Evolutionary conservation across 2,329 filamentous ascomycete species (phyloP).

Genomic region (Cladosporium oxysporum): DNA sequence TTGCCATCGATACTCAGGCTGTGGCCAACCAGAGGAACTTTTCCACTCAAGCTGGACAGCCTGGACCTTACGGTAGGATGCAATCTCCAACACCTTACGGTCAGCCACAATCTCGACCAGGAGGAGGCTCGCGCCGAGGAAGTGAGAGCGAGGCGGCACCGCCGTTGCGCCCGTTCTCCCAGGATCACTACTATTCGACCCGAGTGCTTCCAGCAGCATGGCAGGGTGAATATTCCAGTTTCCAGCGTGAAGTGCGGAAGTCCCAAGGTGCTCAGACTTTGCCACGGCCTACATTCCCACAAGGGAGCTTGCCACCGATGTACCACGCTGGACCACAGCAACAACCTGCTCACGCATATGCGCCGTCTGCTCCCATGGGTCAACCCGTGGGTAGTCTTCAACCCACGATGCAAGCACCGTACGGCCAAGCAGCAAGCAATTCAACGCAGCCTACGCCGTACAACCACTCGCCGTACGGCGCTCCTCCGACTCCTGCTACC

Average conservation of each 20-base stretch:
- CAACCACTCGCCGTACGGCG: constrained; percentile 36
- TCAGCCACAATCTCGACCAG: neutral
- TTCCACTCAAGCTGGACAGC: constrained; percentile 26
- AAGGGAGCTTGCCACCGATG: constrained; percentile 27
- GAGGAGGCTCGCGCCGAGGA: constrained; percentile 1
- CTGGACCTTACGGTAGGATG: neutral
- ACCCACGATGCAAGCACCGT: neutral
- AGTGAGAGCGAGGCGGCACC: constrained; percentile 22
- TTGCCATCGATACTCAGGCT: constrained; percentile 34
- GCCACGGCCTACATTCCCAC: constrained; percentile 30
- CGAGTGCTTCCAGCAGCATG: constrained; percentile 39
- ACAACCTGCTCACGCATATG: neutral
- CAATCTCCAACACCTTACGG: neutral
- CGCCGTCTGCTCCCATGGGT: constrained; percentile 1
- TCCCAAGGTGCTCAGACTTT: constrained; percentile 35
- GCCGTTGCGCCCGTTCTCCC: constrained; percentile 37
- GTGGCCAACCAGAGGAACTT: constrained; percentile 35
- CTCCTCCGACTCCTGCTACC: constrained; percentile 37
- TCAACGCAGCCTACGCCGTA: constrained; percentile 6
- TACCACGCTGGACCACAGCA: constrained; percentile 32
- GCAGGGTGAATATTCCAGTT: constrained; percentile 39
- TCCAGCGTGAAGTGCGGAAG: constrained; percentile 32
- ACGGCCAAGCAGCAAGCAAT: constrained; percentile 9
- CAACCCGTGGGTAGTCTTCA: constrained; percentile 6
- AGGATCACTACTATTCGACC: constrained; percentile 41